Base-by-base conservation (phyloP, 179 eudicot species). In the Spinacia oleracea region DNA sequence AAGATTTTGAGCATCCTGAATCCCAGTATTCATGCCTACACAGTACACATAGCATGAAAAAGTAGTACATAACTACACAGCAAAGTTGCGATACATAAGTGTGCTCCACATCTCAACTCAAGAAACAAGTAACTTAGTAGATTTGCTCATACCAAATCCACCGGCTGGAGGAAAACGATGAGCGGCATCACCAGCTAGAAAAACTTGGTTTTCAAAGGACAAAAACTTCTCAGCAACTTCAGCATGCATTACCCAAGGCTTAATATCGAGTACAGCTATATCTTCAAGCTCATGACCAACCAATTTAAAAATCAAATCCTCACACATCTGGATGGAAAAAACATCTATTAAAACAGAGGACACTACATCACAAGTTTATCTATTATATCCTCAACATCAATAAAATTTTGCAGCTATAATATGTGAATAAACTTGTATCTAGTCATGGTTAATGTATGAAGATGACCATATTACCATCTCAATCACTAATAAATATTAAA, bases 221-320 rank as follows among this genome's bases (percentile, higher is more conserved):
- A 91, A 53, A 76, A 87, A 96, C 76, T 88, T 89, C 78, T 96
- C 94, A 72, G 98, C 98, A 78, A 96, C 98, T 86, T 96, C 98
- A 56, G 99, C 99, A 83, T 96, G 96, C 99, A 96, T 96, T 82
- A 89, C 94, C 99, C 99, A 96, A 53, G 97, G 99, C 85, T 91
- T 96, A 66, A 91, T 83, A 83, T 91, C 97, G 72, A 88, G 38
- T 69, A 93, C 98, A 78, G 86, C 77, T 53, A 96, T 60, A 86
- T 96, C 99, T 80, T 88, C 85, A 85, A 93, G 90, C 87, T 91
- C 90, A 58, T 83, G 92, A 32, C 99, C 99, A 71, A 86, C 97
- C 81, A 96, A 84, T 80, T 89, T 87, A 84, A 85, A 78, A 73
- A 96, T 90, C 77, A 96, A 60, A 72, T 81, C 83, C 87, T 88